Base-by-base conservation (phyloP, 2,329 filamentous ascomycete genomes). In the Monilinia polystroma region DNA sequence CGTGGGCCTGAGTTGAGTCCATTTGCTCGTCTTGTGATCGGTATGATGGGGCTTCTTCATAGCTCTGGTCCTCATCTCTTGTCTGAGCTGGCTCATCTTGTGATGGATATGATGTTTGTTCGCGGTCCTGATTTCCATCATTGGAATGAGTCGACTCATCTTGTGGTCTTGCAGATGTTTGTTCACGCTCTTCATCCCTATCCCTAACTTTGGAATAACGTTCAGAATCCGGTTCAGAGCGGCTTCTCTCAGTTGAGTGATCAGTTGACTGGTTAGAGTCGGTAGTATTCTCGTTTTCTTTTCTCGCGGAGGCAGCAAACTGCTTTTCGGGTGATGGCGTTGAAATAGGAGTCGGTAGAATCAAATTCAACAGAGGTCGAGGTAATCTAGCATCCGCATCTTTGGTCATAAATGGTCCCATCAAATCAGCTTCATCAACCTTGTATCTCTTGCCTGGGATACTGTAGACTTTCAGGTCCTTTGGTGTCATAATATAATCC, bases 291-390 rank as follows among this genome's bases (percentile, higher is more conserved):
- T 32, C 32, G 1, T 18, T 62, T 51, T 2, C 58, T 38, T 51
- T 62, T 20, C 51, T 51, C 4, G n/a, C 32, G 8, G 64, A 64
- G 35, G 65, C 67, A 52, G 66, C 58, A 29, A 65, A 72, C 70
- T 79, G 79, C 70, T 79, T 80, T 69, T 83, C 81, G 3, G 78
- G 80, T 20, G 75, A 73, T 0, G 86, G 86, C 1, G 85, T 84
- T 12, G 81, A 79, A 10, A 76, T 72, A 11, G 87, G 87, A 1
- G 87, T 89, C 23, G 87, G 87, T 49, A 81, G 80, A 59, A 89
- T 83, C 54, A 90, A 74, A 71, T 87, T 88, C 41, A 90, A 76
- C 67, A 87, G 73, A 0, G 87, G 87, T 5, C 87, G 72, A 57
- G 72, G 72, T 63, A 68, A 59, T 32, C 57, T 63, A 62, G 73